phyloP scores from a whole-genome alignment of 495 filamentous ascomycete species.

The Aspergillus bertholletiae region DNA sequence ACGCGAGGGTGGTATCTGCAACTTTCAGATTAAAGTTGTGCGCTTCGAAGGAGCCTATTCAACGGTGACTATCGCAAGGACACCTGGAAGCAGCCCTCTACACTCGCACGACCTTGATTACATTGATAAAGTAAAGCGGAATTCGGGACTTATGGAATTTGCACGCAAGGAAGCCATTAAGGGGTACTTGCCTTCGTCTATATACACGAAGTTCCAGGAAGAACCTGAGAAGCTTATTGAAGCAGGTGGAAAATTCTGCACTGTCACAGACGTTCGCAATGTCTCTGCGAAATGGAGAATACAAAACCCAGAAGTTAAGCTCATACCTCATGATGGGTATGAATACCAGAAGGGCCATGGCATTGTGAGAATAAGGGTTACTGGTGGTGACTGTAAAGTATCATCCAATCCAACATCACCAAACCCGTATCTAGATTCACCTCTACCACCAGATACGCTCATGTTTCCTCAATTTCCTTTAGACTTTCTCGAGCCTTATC shows the following conservation, averaged over 20 bases:
- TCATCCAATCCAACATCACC: slow-evolving; percentile 9
- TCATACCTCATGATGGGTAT: slow-evolving; percentile 49
- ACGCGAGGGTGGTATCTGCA: slow-evolving; percentile 49
- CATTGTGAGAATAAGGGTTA: slow-evolving; percentile 34
- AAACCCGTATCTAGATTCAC: slow-evolving; percentile 18
- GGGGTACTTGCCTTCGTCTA: slow-evolving; percentile 52
- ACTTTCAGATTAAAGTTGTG: slow-evolving; percentile 50
- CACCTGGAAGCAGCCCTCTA: slow-evolving; percentile 36
- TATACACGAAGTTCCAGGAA: slow-evolving; percentile 49
- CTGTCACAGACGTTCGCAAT: slow-evolving; percentile 50
- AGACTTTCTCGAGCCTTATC: slow-evolving; percentile 47
- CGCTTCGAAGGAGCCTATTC: slow-evolving; percentile 46
- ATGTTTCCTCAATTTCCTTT: slow-evolving; percentile 40
- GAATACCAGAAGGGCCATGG: slow-evolving; percentile 50
- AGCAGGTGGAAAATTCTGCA: slow-evolving; percentile 48
- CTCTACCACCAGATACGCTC: slow-evolving; percentile 43
- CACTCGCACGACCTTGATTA: slow-evolving; percentile 51
- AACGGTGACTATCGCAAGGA: slow-evolving; percentile 39
- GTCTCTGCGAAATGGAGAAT: slow-evolving; percentile 51
- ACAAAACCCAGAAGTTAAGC: slow-evolving; percentile 43
- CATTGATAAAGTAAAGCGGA: slow-evolving; percentile 50
- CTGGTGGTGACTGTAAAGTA: slow-evolving; percentile 12
- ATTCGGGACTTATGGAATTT: slow-evolving; percentile 51
- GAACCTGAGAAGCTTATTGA: slow-evolving; percentile 42
- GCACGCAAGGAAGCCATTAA: slow-evolving; percentile 46